These are phyloP conservation scores for Tubosaeta sp. DNA, from an alignment of 768 basidiomycete genomes.

Conservation along the genomic window DNA sequence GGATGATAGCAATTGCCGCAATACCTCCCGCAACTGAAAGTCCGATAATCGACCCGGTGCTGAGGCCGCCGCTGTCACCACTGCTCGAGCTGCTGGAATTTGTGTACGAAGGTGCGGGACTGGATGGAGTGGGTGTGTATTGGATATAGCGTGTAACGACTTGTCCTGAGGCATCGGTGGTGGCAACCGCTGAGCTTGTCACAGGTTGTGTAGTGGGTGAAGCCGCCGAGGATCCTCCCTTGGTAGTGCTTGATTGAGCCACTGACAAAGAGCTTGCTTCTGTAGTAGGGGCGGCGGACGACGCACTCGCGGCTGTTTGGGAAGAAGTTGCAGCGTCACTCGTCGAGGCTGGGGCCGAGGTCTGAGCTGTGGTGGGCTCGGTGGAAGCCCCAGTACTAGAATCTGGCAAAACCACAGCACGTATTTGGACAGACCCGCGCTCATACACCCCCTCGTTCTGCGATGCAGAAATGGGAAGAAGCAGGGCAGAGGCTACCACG, in stretches of 20 bases:
- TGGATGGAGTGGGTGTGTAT: slow-evolving; percentile 13
- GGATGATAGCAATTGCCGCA: slow-evolving; percentile 63
- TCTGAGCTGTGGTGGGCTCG: not conserved
- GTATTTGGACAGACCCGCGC: slow-evolving; percentile 14
- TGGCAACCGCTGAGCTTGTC: slow-evolving; percentile 6
- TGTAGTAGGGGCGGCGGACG: slow-evolving; percentile 9
- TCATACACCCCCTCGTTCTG: slow-evolving; percentile 16
- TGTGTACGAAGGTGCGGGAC: slow-evolving; percentile 26
- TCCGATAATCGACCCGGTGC: slow-evolving; percentile 73
- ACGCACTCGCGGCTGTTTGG: not conserved
- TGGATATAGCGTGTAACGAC: slow-evolving; percentile 22
- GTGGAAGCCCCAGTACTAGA: not conserved
- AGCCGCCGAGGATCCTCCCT: slow-evolving; percentile 2
- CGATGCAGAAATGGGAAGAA: slow-evolving; percentile 25
- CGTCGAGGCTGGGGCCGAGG: slow-evolving; percentile 5
- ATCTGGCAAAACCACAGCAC: not conserved
- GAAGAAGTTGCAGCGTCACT: not conserved
- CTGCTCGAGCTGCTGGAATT: not conserved
- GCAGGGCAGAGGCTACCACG: slow-evolving; percentile 21
- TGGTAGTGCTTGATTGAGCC: not conserved
- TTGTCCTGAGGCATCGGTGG: slow-evolving; percentile 27
- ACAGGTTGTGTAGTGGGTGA: not conserved
- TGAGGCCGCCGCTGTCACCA: slow-evolving; percentile 34
- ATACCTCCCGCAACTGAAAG: slow-evolving; percentile 79
- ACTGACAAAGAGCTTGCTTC: slow-evolving; percentile 1